Conservation (phyloP, 306 rosid species). For the Delonix regia region DNA sequence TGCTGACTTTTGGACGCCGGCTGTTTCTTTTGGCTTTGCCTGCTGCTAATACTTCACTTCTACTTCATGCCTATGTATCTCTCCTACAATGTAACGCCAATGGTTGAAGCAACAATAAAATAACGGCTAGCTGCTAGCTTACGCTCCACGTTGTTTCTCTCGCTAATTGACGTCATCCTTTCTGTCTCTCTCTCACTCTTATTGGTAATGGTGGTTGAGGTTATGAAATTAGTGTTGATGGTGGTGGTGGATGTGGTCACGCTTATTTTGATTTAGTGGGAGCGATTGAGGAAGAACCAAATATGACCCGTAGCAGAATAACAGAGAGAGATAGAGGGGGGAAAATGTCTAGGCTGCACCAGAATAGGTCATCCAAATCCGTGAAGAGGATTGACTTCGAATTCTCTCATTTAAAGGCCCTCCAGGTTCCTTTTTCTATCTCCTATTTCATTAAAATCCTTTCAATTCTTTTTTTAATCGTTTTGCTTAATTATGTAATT, state of each 20-base stretch:
- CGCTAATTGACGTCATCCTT: constrained; percentile 27
- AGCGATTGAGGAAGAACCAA: constrained; percentile 18
- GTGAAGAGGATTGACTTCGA: constrained; percentile 53
- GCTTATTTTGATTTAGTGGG: not conserved
- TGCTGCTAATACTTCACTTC: constrained; percentile 10
- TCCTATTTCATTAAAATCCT: not conserved
- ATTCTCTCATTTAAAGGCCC: constrained; percentile 59
- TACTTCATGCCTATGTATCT: constrained; percentile 16
- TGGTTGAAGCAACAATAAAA: constrained; percentile 51
- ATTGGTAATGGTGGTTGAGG: constrained; percentile 64
- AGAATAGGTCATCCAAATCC: constrained; percentile 56
- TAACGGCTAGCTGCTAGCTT: constrained; percentile 52
- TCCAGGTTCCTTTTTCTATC: constrained; percentile 44
- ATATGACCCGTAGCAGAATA: not conserved
- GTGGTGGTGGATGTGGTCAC: not conserved
- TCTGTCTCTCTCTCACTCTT: constrained; percentile 42
- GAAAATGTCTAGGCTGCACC: constrained; percentile 77
- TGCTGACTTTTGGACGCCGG: not conserved
- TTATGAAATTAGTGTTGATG: constrained; percentile 31
- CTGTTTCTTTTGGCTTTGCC: constrained; percentile 38
- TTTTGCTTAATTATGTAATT: not conserved
- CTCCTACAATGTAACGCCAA: constrained; percentile 46
- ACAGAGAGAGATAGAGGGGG: constrained; percentile 17
- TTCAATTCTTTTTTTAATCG: not conserved
- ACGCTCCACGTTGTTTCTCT: constrained; percentile 46